Conservation (phyloP, 352 stramenopile genomes). For the Globisporangium echinulatum region DNA sequence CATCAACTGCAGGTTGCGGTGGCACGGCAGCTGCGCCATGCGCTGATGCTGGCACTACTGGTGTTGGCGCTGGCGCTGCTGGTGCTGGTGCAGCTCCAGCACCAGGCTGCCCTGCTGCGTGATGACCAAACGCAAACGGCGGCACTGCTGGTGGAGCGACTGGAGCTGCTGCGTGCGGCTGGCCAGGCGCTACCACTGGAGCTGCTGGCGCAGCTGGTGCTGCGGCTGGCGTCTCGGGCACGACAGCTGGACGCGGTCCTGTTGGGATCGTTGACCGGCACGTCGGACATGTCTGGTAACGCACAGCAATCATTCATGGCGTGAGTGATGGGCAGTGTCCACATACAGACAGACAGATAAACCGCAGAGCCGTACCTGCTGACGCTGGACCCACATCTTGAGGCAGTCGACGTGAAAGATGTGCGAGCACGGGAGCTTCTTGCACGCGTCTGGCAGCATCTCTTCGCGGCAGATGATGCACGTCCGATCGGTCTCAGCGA, state of each 20-base stretch:
- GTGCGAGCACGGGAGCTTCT: constrained; percentile 96
- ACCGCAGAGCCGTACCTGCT: constrained; percentile 60
- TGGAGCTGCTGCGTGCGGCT: background rate
- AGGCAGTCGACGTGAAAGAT: constrained; percentile 97
- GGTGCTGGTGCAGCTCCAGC: background rate
- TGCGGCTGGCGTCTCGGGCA: constrained; percentile 22
- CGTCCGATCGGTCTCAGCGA: constrained; percentile 88
- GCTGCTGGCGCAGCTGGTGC: constrained; percentile 1
- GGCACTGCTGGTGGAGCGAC: background rate
- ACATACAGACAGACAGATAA: background rate
- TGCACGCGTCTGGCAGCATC: constrained; percentile 87
- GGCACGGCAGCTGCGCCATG: constrained; percentile 15
- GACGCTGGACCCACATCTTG: constrained; percentile 97
- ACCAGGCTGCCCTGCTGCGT: no score
- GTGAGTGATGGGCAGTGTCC: no score
- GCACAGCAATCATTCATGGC: background rate
- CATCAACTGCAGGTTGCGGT: constrained; percentile 4
- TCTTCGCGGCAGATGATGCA: constrained; percentile 97
- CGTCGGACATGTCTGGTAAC: constrained; percentile 89
- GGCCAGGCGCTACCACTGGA: background rate
- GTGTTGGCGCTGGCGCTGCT: background rate
- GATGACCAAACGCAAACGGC: no score
- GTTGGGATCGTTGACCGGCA: constrained; percentile 94
- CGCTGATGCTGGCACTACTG: background rate
- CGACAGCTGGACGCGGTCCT: constrained; percentile 31